A percentile compares a stretch with the other conserved stretches of the same genome.
Conservation (phyloP, 331 rosid genomes). For the Phaseolus coccineus region DNA sequence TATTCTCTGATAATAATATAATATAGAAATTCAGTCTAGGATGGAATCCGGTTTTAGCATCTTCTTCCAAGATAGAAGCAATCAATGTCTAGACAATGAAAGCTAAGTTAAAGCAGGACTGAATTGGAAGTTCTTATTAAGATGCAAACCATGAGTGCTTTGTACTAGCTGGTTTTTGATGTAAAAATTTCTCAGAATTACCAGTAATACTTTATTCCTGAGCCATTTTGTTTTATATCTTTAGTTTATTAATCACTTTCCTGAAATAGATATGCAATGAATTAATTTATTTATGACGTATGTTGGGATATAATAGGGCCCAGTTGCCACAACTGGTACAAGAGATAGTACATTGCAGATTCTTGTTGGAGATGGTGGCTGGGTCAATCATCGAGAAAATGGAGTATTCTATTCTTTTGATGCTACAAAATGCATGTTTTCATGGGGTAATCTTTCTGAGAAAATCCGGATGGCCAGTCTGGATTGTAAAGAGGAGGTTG, state of each 20-base stretch:
- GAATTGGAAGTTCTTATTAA: conserved; percentile 26
- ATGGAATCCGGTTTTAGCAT: conserved; percentile 22
- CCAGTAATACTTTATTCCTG: conserved; percentile 22
- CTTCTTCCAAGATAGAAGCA: conserved; percentile 14
- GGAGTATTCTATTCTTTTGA: conserved; percentile 86
- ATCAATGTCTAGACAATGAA: conserved; percentile 19
- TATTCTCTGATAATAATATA: not conserved
- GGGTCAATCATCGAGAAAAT: conserved; percentile 95
- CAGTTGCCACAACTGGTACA: conserved; percentile 83
- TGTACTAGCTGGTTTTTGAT: conserved; percentile 27
- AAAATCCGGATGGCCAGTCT: conserved; percentile 79
- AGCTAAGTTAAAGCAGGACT: conserved; percentile 11
- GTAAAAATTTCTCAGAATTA: conserved; percentile 24
- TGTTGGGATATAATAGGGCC: conserved; percentile 66
- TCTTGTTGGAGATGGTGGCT: conserved; percentile 85
- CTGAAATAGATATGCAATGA: conserved; percentile 36
- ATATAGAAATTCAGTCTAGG: conserved; percentile 18
- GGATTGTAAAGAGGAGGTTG: conserved; percentile 71
- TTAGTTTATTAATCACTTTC: conserved; percentile 26
- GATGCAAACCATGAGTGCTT: conserved; percentile 36
- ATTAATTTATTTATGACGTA: conserved; percentile 32
- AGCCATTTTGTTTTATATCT: conserved; percentile 16
- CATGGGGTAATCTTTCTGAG: conserved; percentile 98
- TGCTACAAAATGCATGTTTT: conserved; percentile 95
- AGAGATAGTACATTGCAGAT: conserved; percentile 91